These are phyloP conservation scores for Pelargonium nanum DNA, from an alignment of 345 rosid species.

Conservation along the genomic window DNA sequence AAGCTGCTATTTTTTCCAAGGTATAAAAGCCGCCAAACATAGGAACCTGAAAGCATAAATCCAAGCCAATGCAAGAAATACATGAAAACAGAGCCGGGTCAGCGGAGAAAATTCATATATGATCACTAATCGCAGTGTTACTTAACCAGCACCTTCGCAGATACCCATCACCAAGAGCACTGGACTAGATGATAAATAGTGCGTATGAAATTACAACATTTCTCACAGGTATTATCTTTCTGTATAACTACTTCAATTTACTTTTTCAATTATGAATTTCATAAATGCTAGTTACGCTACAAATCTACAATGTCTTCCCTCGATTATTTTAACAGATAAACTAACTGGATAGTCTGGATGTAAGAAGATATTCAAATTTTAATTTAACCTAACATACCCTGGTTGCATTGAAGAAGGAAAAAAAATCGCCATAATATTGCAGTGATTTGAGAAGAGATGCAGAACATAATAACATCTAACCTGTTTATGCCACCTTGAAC, in stretches of 20 bases:
- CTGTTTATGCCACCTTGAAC: constrained; percentile 83
- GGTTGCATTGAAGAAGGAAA: neutral
- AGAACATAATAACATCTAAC: constrained; percentile 21
- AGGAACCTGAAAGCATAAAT: constrained; percentile 45
- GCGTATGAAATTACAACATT: neutral
- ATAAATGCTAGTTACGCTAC: neutral
- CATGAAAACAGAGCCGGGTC: neutral
- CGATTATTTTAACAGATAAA: constrained; percentile 2
- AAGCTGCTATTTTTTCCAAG: constrained; percentile 54
- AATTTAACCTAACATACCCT: neutral
- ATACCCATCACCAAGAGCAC: neutral
- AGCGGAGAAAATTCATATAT: neutral
- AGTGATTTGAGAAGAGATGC: neutral
- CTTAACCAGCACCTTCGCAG: neutral
- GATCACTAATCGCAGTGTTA: neutral
- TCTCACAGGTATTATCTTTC: neutral
- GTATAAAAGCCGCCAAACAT: constrained; percentile 48
- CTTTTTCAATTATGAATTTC: neutral
- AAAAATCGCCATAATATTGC: neutral
- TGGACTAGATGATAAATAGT: too few relatives aligned
- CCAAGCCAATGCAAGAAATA: constrained; percentile 1
- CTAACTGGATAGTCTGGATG: neutral
- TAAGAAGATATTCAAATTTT: neutral
- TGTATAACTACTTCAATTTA: neutral
- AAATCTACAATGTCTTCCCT: neutral